Evolutionary conservation across 345 rosid genomes (phyloP), one percentile per base, ranked within the genome.

Genomic region (Garcia nutans): DNA sequence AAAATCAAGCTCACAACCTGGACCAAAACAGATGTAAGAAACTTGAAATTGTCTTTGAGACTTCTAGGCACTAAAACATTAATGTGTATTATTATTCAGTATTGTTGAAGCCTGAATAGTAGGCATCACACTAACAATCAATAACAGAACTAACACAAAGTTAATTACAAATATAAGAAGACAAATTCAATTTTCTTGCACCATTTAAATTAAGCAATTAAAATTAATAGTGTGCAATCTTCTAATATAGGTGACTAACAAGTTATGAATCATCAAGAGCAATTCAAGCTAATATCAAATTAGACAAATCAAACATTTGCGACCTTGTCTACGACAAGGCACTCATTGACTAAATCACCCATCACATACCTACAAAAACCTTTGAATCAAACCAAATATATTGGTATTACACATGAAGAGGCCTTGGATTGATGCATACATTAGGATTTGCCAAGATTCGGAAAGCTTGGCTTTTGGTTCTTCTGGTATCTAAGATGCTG

Each of bases 401-500:
- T 33, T 55, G 68, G 71, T 70, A 82, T 52, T 71, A 81, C 52
- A 78, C 56, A 77, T 68, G 81, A 74, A 67, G 83, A 84, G 85
- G 80, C 80, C 76, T 56, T 71, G 81, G 63, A 65, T 80, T 78
- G 79, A 76, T 73, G 83, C 85, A 80, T 88, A 93, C 97, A 84
- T 93, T 89, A 68, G 96, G 85, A 78, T 81, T 88, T 1, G 97
- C 95, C 78, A 89, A 86, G 60, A 92, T 74, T 50, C 68, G 86
- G 75, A 89, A 87, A 70, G 87, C 86, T 77, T 83, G 92, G 69
- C 88, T 77, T 81, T 83, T 91, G 82, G 79, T 77, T 78, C 86
- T 84, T 16, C 79, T 61, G 26, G 77, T 49, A 59, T 69, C 75
- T 72, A 76, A 68, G 33, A 77, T 82, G 54, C 77, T 72, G 85